A percentile compares a stretch with the other conserved stretches of the same genome.
These are phyloP conservation scores for Drechslera avenae DNA, from an alignment of 2,329 filamentous ascomycete species.

Conservation along the genomic window DNA sequence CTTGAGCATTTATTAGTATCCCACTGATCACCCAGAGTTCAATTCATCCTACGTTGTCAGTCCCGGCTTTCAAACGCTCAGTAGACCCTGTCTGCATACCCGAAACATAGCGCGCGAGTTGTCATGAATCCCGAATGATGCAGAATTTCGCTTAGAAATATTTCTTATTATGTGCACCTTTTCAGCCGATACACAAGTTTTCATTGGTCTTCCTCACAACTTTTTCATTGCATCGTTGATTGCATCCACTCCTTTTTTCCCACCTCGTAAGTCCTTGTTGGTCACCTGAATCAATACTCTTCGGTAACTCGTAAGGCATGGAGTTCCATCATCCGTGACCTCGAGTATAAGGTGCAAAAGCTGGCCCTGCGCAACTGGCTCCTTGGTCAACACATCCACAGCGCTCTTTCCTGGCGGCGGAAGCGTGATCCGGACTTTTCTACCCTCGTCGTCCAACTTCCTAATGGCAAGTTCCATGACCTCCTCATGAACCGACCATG, in stretches of 20 bases:
- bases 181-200: not conserved
- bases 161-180: not conserved
- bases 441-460: slow-evolving; percentile 34
- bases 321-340: slow-evolving; percentile 53
- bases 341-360: slow-evolving; percentile 58
- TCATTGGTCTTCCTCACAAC: not conserved
- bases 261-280: slow-evolving; percentile 39
- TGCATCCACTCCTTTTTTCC: slow-evolving; percentile 1
- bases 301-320: slow-evolving; percentile 55
- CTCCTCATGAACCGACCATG: slow-evolving; percentile 51
- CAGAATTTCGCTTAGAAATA: too few species aligned
- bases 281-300: slow-evolving; percentile 50
- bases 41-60: not conserved
- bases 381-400: slow-evolving; percentile 44
- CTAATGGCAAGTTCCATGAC: slow-evolving; percentile 49
- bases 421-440: slow-evolving; percentile 47
- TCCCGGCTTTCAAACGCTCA: too few species aligned
- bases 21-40: not conserved
- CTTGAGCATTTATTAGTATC: not conserved
- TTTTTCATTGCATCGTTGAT: slow-evolving; percentile 2
- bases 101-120: too few species aligned
- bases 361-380: slow-evolving; percentile 50
- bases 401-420: slow-evolving; percentile 52
- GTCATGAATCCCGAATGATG: too few species aligned
- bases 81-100: too few species aligned